Percentiles rank a stretch among this genome's conserved stretches.
Conservation (phyloP, 768 basidiomycete species). For the Tricholoma sp. region DNA sequence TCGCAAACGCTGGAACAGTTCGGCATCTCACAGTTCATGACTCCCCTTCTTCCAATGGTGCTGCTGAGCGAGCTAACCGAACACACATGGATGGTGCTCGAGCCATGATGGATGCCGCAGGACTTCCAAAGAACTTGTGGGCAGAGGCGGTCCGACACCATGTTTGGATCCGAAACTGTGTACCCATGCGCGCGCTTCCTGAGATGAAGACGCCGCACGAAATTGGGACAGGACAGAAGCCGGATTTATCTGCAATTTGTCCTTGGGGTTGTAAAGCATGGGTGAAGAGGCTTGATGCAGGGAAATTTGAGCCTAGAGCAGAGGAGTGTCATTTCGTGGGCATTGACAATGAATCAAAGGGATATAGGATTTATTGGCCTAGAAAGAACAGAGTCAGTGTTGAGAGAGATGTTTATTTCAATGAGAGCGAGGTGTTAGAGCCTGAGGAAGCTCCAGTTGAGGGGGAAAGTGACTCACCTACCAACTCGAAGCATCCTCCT, state of each 20-base stretch:
- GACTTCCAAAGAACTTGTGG: neutral
- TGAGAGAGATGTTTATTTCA: slow-evolving; percentile 17
- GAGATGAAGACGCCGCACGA: slow-evolving; percentile 17
- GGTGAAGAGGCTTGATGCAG: slow-evolving; percentile 11
- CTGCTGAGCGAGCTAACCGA: too few species aligned
- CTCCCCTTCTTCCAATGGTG: neutral
- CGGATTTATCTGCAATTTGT: slow-evolving; percentile 15
- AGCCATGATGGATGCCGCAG: neutral
- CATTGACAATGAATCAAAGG: slow-evolving; percentile 21
- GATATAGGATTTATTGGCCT: slow-evolving; percentile 25
- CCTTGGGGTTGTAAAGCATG: slow-evolving; percentile 2
- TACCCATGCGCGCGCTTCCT: neutral
- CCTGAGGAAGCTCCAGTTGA: neutral
- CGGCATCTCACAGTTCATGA: neutral
- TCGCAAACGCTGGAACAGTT: neutral
- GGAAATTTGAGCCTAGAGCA: slow-evolving; percentile 17
- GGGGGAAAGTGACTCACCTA: neutral
- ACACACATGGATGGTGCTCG: too few species aligned
- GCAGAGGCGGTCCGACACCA: neutral
- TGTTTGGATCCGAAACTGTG: slow-evolving; percentile 7
- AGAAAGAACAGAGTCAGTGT: slow-evolving; percentile 16
- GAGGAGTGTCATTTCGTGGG: slow-evolving; percentile 4
- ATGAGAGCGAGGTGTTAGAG: too few species aligned
- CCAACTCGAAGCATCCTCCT: neutral
- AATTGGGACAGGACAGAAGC: slow-evolving; percentile 14